A percentile compares a stretch with the other conserved stretches of the same genome.
Evolutionary conservation across 352 stramenopile genomes (phyloP).

Genomic region (Detonula confervacea): DNA sequence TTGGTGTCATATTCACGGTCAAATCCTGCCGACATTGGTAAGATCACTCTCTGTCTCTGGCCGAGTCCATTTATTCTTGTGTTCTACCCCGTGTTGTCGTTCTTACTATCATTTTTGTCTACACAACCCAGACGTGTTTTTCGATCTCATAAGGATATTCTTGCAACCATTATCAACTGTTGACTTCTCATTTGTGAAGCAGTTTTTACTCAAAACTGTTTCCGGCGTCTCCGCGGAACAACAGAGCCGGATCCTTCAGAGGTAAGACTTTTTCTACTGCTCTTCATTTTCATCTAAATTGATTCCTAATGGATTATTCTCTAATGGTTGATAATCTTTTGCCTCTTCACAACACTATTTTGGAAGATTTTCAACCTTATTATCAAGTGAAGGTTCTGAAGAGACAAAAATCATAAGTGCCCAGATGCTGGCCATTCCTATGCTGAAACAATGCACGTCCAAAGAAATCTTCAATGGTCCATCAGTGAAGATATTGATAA

Average conservation of each 20-base stretch:
- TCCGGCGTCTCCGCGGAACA: conserved; percentile 57
- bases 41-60: conserved; percentile 47
- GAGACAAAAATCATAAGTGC: conserved; percentile 92
- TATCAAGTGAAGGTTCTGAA: conserved; percentile 80
- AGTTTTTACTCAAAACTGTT: conserved; percentile 85
- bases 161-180: conserved; percentile 88
- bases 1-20: conserved; percentile 92
- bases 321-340: conserved; percentile 89
- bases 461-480: conserved; percentile 38
- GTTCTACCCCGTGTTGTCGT: background rate
- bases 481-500: conserved; percentile 41
- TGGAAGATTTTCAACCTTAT: conserved; percentile 58
- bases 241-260: conserved; percentile 48
- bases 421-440: conserved; percentile 93
- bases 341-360: background rate
- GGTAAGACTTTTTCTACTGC: background rate
- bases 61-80: background rate
- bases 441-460: conserved; percentile 76
- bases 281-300: background rate
- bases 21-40: conserved; percentile 88
- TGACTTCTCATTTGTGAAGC: conserved; percentile 94
- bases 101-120: no score
- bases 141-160: conserved; percentile 90
- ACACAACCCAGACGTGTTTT: conserved; percentile 87
- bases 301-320: conserved; percentile 75